A percentile compares a stretch with the other conserved stretches of the same genome.
These are phyloP conservation scores for Grosmannia clavigera DNA, from an alignment of 2,329 filamentous ascomycete species.

Conservation along the genomic window DNA sequence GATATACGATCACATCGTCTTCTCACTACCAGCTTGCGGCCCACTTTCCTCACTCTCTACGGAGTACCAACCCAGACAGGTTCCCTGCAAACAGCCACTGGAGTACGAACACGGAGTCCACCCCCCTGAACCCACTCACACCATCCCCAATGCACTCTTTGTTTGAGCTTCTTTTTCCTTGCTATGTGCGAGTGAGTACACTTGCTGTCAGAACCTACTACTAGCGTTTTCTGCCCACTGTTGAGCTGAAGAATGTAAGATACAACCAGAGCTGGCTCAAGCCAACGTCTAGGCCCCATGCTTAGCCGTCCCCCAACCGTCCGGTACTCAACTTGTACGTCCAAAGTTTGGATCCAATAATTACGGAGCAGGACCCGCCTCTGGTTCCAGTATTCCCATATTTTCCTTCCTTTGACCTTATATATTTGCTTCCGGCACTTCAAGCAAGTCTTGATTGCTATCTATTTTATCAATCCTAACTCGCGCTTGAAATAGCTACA, in stretches of 20 bases:
- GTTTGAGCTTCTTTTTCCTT: not conserved
- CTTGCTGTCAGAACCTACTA: not conserved
- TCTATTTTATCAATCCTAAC: not conserved
- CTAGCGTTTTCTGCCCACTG: not conserved
- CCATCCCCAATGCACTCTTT: not conserved
- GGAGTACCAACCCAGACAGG: not conserved
- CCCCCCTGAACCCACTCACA: not conserved
- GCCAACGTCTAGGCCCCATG: not conserved
- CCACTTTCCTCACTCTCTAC: not conserved
- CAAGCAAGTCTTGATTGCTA: not conserved
- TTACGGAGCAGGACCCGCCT: not conserved
- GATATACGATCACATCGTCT: not conserved
- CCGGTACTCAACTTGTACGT: not conserved
- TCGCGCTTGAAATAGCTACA: not conserved
- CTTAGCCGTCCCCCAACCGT: not conserved
- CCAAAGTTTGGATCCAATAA: not conserved
- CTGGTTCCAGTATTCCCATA: not conserved
- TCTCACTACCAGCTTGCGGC: not conserved
- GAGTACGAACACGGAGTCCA: not conserved
- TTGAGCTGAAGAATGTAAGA: not conserved
- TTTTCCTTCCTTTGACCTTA: not conserved
- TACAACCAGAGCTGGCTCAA: not conserved
- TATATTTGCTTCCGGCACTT: not conserved
- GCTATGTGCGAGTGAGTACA: not conserved
- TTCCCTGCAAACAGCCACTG: not conserved